Evolutionary conservation across 2,329 filamentous ascomycete genomes (phyloP).

Genomic region (Hypoxylon sp.): DNA sequence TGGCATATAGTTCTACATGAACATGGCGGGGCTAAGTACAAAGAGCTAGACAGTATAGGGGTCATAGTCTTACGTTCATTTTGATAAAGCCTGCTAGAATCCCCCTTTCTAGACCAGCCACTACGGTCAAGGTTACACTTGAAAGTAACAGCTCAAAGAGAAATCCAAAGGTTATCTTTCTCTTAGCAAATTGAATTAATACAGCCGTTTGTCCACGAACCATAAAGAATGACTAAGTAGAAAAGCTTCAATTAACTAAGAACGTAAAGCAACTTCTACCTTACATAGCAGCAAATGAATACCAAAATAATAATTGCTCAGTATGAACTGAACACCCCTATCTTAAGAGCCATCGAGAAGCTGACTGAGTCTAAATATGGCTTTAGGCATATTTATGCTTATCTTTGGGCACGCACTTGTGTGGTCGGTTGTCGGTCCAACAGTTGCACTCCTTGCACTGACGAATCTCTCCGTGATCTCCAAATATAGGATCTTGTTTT

Average conservation of each 20-base stretch:
- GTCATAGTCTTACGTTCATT: no score
- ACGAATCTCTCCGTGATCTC: not conserved
- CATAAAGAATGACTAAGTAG: not conserved
- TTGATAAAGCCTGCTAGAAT: not conserved
- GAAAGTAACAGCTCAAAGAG: not conserved
- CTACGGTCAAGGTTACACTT: not conserved
- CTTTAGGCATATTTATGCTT: conserved; percentile 29
- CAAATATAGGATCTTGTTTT: not conserved
- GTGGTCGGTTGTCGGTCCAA: conserved; percentile 22
- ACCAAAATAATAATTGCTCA: not conserved
- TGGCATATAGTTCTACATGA: no score
- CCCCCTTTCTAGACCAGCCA: not conserved
- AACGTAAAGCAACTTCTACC: not conserved
- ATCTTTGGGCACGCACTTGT: conserved; percentile 25
- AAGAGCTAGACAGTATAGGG: no score
- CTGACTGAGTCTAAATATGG: not conserved
- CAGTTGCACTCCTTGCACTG: conserved; percentile 30
- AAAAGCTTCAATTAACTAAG: not conserved
- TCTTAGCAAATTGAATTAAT: not conserved
- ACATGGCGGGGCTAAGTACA: no score
- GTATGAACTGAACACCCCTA: not conserved
- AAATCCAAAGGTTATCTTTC: no score
- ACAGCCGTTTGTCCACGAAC: not conserved
- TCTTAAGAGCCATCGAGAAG: not conserved
- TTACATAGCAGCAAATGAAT: not conserved